These are phyloP conservation scores for Hylodesmum podocarpum DNA, from an alignment of 306 rosid genomes.

Conservation along the genomic window DNA sequence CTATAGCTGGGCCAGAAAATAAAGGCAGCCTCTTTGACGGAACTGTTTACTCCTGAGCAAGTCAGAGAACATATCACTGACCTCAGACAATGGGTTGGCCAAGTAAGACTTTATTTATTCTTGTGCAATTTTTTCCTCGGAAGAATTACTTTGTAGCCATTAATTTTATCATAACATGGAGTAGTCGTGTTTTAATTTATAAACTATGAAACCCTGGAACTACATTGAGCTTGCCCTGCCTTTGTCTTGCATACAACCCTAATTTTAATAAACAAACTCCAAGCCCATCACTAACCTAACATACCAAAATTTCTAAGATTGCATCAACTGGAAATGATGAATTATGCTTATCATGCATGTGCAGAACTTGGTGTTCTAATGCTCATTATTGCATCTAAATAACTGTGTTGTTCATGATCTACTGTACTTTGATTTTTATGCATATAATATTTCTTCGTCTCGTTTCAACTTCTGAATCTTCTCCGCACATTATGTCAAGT, in stretches of 20 bases:
- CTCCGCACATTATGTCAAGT: not conserved
- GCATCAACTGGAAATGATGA: not conserved
- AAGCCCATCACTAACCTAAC: not conserved
- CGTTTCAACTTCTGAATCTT: slow-evolving; percentile 5
- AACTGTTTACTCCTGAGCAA: slow-evolving; percentile 93
- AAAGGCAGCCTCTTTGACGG: slow-evolving; percentile 89
- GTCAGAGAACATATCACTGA: slow-evolving; percentile 82
- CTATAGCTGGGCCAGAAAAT: slow-evolving; percentile 65
- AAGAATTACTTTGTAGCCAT: not conserved
- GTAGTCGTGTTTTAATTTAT: slow-evolving; percentile 1
- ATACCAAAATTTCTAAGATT: not conserved
- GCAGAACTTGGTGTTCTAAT: not conserved
- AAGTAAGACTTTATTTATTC: slow-evolving; percentile 54
- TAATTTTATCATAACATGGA: not conserved
- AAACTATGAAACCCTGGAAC: not conserved
- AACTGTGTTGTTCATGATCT: not conserved
- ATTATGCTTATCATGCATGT: not conserved
- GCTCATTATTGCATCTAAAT: not conserved
- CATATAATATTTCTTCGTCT: not conserved
- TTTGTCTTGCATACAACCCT: not conserved
- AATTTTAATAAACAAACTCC: not conserved
- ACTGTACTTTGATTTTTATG: not conserved
- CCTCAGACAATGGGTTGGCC: slow-evolving; percentile 98
- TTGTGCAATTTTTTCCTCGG: not conserved
- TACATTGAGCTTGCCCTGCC: not conserved